A percentile compares a stretch with the other conserved stretches of the same genome.
These are phyloP conservation scores for Quercus phellos DNA, from an alignment of 331 rosid genomes.

Conservation along the genomic window DNA sequence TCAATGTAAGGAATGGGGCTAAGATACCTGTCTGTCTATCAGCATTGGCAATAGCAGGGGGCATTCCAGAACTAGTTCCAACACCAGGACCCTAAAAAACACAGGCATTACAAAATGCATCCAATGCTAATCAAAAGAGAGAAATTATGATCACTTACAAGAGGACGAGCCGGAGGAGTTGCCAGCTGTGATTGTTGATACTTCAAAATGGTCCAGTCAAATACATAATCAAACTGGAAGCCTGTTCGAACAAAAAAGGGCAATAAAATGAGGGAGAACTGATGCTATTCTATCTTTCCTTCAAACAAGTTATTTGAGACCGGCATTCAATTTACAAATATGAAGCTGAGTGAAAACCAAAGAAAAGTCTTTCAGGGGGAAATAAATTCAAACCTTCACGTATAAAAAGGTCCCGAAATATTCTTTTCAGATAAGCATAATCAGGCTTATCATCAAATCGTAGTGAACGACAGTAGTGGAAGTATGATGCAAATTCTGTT, in stretches of 20 bases:
- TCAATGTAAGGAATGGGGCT: slow-evolving; percentile 2
- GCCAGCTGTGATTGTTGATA: slow-evolving; percentile 96
- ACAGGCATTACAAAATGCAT: slow-evolving; percentile 10
- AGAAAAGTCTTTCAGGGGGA: background rate
- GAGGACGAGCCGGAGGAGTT: slow-evolving; percentile 76
- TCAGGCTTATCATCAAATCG: slow-evolving; percentile 97
- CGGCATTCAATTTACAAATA: background rate
- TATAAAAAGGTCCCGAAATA: slow-evolving; percentile 91
- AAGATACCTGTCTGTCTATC: slow-evolving; percentile 75
- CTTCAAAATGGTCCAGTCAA: slow-evolving; percentile 99
- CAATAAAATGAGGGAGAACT: slow-evolving; percentile 11
- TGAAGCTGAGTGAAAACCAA: background rate
- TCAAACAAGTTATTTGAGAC: background rate
- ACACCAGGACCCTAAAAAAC: slow-evolving; percentile 62
- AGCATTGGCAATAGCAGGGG: slow-evolving; percentile 51
- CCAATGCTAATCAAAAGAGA: slow-evolving; percentile 6
- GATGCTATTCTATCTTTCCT: background rate
- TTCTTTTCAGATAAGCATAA: slow-evolving; percentile 91
- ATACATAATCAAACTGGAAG: slow-evolving; percentile 96
- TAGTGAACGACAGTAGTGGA: slow-evolving; percentile 92
- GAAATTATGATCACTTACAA: slow-evolving; percentile 32
- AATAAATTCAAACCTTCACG: slow-evolving; percentile 70
- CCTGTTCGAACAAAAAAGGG: slow-evolving; percentile 46
- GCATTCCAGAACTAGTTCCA: slow-evolving; percentile 91
- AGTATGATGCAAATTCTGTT: slow-evolving; percentile 92